These are phyloP conservation scores for Gentiana dahurica DNA, from an alignment of 257 asterid genomes.

Conservation along the genomic window DNA sequence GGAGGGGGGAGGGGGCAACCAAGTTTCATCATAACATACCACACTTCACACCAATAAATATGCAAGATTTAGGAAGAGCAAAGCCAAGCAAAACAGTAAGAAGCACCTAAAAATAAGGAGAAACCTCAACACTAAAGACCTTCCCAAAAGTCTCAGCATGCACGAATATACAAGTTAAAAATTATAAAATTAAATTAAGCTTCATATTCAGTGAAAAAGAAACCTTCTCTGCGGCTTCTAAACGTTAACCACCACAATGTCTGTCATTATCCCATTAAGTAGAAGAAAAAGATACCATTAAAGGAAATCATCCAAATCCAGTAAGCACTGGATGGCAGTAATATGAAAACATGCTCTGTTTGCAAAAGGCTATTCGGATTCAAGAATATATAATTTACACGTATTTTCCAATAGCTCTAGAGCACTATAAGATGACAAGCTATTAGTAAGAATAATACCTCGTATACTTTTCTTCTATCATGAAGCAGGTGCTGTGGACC, in stretches of 20 bases:
- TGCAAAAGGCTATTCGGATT: neutral
- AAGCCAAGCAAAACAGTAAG: too few species aligned
- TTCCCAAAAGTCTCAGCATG: neutral
- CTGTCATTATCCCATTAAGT: too few species aligned
- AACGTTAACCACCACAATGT: too few species aligned
- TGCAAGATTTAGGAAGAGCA: too few species aligned
- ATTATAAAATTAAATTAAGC: neutral
- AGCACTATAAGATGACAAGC: neutral
- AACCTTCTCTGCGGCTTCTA: too few species aligned
- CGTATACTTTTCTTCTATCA: slow-evolving; percentile 77
- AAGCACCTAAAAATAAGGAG: too few species aligned
- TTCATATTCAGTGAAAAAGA: neutral
- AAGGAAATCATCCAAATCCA: too few species aligned
- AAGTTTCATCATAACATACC: too few species aligned
- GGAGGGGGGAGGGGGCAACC: too few species aligned
- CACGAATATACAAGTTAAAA: neutral
- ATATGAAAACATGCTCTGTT: neutral
- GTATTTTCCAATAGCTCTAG: neutral
- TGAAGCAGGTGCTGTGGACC: slow-evolving; percentile 82
- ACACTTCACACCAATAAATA: too few species aligned
- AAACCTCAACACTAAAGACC: too few species aligned
- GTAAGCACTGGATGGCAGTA: neutral
- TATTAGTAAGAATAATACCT: slow-evolving; percentile 41
- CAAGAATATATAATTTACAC: neutral
- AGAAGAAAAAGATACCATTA: too few species aligned